Base-by-base conservation (phyloP, 495 filamentous ascomycete species). In the Penicillium chermesinum region DNA sequence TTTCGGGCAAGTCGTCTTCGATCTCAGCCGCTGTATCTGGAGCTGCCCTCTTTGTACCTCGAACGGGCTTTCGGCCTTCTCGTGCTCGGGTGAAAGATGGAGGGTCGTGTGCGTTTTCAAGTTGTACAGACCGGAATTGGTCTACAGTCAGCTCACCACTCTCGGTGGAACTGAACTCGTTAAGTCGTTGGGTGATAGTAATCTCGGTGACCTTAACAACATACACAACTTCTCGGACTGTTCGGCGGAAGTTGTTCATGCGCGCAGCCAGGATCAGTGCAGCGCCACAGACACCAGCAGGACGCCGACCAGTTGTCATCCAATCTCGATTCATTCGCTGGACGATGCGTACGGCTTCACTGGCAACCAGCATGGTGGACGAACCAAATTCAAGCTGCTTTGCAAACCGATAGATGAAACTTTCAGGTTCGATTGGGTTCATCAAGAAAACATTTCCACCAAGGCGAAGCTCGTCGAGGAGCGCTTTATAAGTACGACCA, bases 211-310 rank as follows among this genome's bases (percentile, higher is more conserved):
- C 91, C 55, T 95, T 96, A 49, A 95, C 94, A 14, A 96, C 83
- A 58, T 95, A 96, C 21, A 97, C 93, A 9, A 97, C 85, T 68
- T 98, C 93, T 19, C 89, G 78, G 5, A 94, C 81, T 0, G 88
- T 93, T 15, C 93, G 85, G 32, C 91, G 84, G 63, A 91, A 97
- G 64, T 96, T 96, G 73, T 96, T 94, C 83, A 96, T 95, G 25
- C 94, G 86, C 8, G 93, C 89, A 16, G 93, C 94, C 53, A 98
- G 81, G 53, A 98, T 88, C 47, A 98, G 77, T 49, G 89, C 90
- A 8, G 93, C 94, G 49, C 93, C 94, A 66, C 89, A 96, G 37
- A 97, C 82, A 58, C 94, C 93, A 19, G 93, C 89, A 37, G 94
- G 94, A 35, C 90, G 82, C 59, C 93, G 88, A 55, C 93, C 93